Evolutionary conservation across 2,329 filamentous ascomycete genomes (phyloP).

Genomic region (Teratosphaeria destructans): DNA sequence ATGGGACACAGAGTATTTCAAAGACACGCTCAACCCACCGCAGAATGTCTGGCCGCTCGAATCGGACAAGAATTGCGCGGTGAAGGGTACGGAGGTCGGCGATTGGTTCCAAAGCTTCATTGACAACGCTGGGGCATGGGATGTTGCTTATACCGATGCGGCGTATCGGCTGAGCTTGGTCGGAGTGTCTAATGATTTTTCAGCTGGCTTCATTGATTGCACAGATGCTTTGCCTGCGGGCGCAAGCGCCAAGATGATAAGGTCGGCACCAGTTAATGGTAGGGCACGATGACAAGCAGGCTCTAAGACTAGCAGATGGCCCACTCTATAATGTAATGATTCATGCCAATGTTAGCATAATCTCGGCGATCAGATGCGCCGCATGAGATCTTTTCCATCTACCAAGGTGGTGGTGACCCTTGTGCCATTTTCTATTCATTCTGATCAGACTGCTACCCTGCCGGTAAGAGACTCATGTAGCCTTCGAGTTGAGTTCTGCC

Average conservation of each 20-base stretch:
- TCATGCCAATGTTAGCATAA: too few relatives aligned
- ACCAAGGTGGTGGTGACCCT: too few relatives aligned
- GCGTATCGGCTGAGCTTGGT: not conserved
- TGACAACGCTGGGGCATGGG: not conserved
- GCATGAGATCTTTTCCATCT: too few relatives aligned
- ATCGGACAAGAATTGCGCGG: not conserved
- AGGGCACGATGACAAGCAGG: not conserved
- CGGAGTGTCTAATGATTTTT: not conserved
- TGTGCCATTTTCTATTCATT: not conserved
- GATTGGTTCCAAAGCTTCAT: not conserved
- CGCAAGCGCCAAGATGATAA: not conserved
- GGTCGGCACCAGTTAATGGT: not conserved
- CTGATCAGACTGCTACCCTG: not conserved
- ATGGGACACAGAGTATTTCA: not conserved
- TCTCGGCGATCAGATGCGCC: not conserved
- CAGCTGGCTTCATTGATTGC: not conserved
- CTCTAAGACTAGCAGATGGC: not conserved
- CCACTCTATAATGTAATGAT: too few relatives aligned
- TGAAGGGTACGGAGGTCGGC: not conserved
- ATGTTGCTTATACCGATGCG: not conserved
- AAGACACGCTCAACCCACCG: not conserved
- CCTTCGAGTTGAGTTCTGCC: conserved; percentile 38
- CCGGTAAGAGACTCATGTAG: not conserved
- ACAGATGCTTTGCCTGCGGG: not conserved
- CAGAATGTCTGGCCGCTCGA: not conserved